Evolutionary conservation across 2,329 filamentous ascomycete genomes (phyloP), one percentile per base, ranked within the genome.

Genomic region (Ophiosphaerella korrae): DNA sequence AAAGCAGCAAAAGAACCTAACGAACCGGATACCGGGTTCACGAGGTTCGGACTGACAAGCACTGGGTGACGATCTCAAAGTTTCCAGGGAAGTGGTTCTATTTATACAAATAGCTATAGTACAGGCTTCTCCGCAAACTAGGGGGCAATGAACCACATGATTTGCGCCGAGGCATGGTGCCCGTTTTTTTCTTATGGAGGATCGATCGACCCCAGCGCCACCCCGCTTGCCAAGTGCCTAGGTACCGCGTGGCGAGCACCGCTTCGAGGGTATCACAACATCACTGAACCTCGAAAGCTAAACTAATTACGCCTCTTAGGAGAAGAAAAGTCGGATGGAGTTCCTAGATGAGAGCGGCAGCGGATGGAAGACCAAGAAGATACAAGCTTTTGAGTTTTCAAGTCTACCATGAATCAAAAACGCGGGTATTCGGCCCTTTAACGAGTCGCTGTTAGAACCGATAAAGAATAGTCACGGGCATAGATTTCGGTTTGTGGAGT

Each of bases 111-210:
- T 41, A 40, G 43, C 38, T 5, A 36, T 33, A 33, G n/a, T 46
- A 37, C 57, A 65, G 50, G 52, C 56, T 63, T 64, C 62, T 63
- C 63, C 62, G 56, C 62, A 64, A 53, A 56, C 35, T 18, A 43
- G 39, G 32, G 48, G 33, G 18, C 24, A 29, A 38, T 37, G 45
- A 42, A 41, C 48, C 43, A 49, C 52, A 48, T 47, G 43, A 31
- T 32, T 14, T 47, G 37, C 58, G 38, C 62, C 62, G 58, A 64
- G 58, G 62, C 42, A 56, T 39, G 21, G 51, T 54, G 61, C 59
- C 53, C 58, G 48, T 49, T 45, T 45, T 32, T 53, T 38, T 16
- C 45, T 45, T 41, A 32, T 14, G 14, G 42, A 46, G 40, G 37
- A 32, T 21, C 50, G 45, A 53, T 49, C 43, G 51, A 37, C 42